Evolutionary conservation across 176 grass and related monocot genomes (phyloP).

Genomic region (Stipa capillata): DNA sequence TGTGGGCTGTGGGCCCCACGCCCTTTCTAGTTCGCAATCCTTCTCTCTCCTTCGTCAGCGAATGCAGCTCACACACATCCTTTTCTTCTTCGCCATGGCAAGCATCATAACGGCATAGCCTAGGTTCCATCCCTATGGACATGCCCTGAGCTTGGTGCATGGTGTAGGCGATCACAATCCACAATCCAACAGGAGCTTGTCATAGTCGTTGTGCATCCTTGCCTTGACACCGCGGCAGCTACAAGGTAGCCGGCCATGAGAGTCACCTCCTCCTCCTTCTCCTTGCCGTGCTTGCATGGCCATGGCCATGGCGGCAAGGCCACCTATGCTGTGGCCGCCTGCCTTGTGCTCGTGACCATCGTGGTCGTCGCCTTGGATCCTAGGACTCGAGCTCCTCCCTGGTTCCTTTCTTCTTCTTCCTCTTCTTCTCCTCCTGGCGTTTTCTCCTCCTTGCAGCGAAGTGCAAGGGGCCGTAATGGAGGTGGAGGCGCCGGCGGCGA

Average conservation of each 20-base stretch:
- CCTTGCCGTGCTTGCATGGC: constrained; percentile 27
- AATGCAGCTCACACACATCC: constrained; percentile 17
- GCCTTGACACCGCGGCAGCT: not conserved
- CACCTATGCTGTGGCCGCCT: not conserved
- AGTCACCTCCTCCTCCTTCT: not conserved
- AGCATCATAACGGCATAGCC: not conserved
- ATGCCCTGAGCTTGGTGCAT: constrained; percentile 5
- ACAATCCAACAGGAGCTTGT: not conserved
- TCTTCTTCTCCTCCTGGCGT: not conserved
- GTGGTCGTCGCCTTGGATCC: constrained; percentile 30
- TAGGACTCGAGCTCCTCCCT: constrained; percentile 13
- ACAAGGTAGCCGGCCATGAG: constrained; percentile 20
- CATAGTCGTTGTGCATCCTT: constrained; percentile 9
- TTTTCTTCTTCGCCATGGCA: constrained; percentile 33
- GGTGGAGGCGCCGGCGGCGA: constrained; percentile 12
- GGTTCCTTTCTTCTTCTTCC: constrained; percentile 27
- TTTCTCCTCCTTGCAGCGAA: not conserved
- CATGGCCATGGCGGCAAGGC: constrained; percentile 10
- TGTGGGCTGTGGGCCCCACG: not conserved
- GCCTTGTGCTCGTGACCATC: constrained; percentile 15
- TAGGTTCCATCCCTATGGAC: not conserved
- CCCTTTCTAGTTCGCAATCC: not conserved
- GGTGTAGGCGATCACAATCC: not conserved
- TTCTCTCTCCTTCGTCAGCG: not conserved
- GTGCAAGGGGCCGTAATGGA: not conserved